Percentiles rank a stretch among this genome's conserved stretches.
Evolutionary conservation across 345 rosid genomes (phyloP).

Genomic region (Acer negundo): DNA sequence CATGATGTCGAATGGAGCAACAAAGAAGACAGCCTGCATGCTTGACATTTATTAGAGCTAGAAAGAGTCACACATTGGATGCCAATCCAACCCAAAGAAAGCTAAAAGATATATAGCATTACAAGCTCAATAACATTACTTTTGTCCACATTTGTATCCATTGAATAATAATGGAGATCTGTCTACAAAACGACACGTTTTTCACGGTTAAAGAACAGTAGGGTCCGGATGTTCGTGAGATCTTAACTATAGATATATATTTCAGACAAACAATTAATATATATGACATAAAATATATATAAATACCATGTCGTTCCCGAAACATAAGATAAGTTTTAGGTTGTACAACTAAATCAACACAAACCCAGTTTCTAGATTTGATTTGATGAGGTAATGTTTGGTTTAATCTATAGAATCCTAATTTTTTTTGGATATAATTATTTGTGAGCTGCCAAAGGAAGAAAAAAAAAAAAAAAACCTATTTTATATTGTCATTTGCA

Average conservation of each 20-base stretch:
- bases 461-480: background rate
- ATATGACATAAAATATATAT: no score
- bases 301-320: no score
- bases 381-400: background rate
- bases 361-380: background rate
- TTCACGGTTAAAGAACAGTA: background rate
- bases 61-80: background rate
- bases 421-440: no score
- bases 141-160: background rate
- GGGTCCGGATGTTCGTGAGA: background rate
- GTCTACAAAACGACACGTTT: background rate
- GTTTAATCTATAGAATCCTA: background rate
- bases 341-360: background rate
- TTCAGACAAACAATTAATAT: background rate
- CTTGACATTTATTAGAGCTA: background rate
- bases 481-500: background rate
- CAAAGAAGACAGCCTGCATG: background rate
- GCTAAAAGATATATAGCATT: background rate
- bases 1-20: background rate
- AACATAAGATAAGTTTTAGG: background rate
- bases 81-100: background rate
- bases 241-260: background rate
- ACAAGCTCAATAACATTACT: background rate
- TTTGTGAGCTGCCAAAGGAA: no score
- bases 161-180: background rate